Conservation (phyloP, 2,329 filamentous ascomycete species). For the Aureobasidium pullulans region DNA sequence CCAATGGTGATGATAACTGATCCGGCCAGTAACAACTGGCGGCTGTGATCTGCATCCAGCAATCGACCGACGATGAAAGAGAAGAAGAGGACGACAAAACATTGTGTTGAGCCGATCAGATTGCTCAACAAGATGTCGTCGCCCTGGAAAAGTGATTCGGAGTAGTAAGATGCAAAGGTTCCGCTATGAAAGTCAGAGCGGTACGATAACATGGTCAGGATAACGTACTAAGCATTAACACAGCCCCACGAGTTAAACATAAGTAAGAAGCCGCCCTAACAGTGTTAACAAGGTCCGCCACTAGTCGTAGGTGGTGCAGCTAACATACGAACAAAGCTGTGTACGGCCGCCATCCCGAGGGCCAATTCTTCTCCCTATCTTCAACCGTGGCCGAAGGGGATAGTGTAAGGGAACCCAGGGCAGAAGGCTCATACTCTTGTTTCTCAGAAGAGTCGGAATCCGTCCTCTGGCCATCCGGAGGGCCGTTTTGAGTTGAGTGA, state of each 20-base stretch:
- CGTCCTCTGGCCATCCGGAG: not conserved
- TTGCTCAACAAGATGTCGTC: conserved; percentile 37
- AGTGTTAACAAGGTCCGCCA: not conserved
- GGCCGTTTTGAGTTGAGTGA: not conserved
- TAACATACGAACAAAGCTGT: conserved; percentile 28
- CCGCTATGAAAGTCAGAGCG: conserved; percentile 21
- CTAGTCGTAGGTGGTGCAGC: too few relatives aligned
- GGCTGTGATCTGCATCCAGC: conserved; percentile 40
- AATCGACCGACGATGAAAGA: conserved; percentile 42
- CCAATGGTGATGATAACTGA: conserved; percentile 36
- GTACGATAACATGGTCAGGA: not conserved
- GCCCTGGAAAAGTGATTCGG: conserved; percentile 35
- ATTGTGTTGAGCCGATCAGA: conserved; percentile 42
- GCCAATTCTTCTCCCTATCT: conserved; percentile 34
- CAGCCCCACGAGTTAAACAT: conserved; percentile 45
- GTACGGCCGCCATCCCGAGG: conserved; percentile 38
- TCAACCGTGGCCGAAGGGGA: not conserved
- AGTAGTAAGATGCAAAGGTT: conserved; percentile 44
- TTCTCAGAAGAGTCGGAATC: not conserved
- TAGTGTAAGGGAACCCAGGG: not conserved
- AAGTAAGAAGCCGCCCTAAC: conserved; percentile 39
- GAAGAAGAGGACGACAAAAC: conserved; percentile 38
- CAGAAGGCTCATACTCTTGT: not conserved
- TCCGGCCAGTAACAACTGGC: conserved; percentile 35
- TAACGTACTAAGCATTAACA: conserved; percentile 36